Conservation (phyloP, 1,284 basidiomycete species). For the Somion occarium region DNA sequence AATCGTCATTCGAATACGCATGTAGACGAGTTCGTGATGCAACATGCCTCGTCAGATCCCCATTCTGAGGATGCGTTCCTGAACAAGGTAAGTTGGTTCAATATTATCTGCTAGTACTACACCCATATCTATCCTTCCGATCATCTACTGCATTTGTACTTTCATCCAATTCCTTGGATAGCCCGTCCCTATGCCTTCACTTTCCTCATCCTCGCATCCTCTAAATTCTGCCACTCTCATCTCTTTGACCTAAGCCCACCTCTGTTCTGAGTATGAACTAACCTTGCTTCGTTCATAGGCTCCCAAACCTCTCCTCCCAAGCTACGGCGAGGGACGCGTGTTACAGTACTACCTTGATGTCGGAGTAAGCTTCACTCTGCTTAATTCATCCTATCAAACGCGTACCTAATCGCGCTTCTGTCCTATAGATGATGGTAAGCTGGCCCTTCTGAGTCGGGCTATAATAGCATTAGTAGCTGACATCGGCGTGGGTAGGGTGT, state of each 20-base stretch:
- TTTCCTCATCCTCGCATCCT: too few species aligned
- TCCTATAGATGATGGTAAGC: conserved; percentile 1
- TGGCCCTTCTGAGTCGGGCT: not conserved
- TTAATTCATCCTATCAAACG: not conserved
- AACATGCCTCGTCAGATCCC: conserved; percentile 5
- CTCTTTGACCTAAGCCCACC: not conserved
- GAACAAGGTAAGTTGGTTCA: not conserved
- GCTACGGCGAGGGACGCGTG: conserved; percentile 29
- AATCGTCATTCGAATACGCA: not conserved
- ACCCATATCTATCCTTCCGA: not conserved
- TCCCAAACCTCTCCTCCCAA: conserved; percentile 30
- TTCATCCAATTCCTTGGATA: too few species aligned
- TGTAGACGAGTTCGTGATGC: conserved; percentile 20
- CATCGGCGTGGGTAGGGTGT: not conserved
- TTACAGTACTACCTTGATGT: conserved; percentile 28
- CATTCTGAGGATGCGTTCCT: not conserved
- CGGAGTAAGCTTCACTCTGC: conserved; percentile 21
- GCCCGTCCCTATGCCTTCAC: too few species aligned
- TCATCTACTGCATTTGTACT: too few species aligned
- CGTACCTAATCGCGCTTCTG: not conserved
- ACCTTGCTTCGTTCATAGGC: conserved; percentile 19
- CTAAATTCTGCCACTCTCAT: too few species aligned
- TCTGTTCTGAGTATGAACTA: not conserved
- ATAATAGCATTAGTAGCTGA: not conserved
- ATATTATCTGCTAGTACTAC: not conserved